These are phyloP conservation scores for Prunus yedoensis DNA, from an alignment of 331 rosid species.

Conservation along the genomic window DNA sequence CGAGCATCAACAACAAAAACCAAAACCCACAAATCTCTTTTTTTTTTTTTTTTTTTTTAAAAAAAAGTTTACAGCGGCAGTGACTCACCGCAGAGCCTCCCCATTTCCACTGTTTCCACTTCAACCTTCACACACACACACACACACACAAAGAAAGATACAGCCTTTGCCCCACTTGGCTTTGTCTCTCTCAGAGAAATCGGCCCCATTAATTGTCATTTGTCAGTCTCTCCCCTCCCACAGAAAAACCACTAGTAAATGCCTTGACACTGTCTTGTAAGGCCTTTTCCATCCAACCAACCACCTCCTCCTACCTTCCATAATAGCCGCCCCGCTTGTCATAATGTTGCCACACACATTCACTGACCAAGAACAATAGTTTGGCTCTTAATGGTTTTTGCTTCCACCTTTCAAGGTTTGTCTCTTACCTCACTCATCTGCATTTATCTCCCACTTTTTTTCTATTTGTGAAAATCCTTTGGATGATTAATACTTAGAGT, in stretches of 20 bases:
- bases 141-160: too few relatives aligned
- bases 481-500: not conserved
- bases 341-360: not conserved
- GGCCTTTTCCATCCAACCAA: not conserved
- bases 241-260: not conserved
- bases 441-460: not conserved
- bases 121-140: too few relatives aligned
- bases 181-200: not conserved
- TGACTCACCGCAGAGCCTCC: not conserved
- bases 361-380: not conserved
- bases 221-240: not conserved
- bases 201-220: constrained; percentile 23
- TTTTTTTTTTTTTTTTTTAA: too few relatives aligned
- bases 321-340: not conserved
- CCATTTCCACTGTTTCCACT: not conserved
- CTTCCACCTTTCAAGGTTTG: constrained; percentile 20
- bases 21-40: too few relatives aligned
- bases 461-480: constrained; percentile 5
- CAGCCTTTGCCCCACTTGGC: not conserved
- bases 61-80: not conserved
- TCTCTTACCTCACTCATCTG: constrained; percentile 12
- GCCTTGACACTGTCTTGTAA: not conserved
- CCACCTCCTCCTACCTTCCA: not conserved
- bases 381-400: constrained; percentile 5
- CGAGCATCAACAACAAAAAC: not conserved